phyloP scores from a whole-genome alignment of 140 eudicot species.

The Senecio squalidus region DNA sequence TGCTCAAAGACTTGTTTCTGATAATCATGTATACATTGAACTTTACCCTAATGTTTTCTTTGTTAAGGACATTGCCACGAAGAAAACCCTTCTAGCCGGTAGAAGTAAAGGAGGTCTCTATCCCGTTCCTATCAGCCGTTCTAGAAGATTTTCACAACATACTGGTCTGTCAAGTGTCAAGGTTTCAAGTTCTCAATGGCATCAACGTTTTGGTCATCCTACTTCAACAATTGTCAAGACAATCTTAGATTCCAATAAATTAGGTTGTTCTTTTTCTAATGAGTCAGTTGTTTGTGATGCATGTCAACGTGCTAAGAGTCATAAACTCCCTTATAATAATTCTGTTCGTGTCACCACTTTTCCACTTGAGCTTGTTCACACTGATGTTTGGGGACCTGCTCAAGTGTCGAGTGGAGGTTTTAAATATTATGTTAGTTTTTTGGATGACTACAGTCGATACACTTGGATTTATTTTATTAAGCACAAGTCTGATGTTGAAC shows the following conservation, averaged over 20 bases:
- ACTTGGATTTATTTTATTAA: background rate
- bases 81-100: background rate
- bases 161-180: background rate
- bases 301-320: conserved; percentile 11
- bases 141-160: background rate
- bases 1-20: background rate
- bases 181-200: background rate
- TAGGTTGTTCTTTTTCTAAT: conserved; percentile 1
- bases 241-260: background rate
- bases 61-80: conserved; percentile 1
- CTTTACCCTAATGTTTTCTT: background rate
- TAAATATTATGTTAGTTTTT: conserved; percentile 6
- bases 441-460: conserved; percentile 1
- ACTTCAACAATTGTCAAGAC: background rate
- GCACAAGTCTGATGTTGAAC: conserved; percentile 2
- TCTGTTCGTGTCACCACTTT: background rate
- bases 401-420: conserved; percentile 5
- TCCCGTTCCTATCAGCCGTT: background rate
- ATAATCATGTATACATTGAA: background rate
- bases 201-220: background rate
- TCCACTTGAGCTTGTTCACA: conserved; percentile 6
- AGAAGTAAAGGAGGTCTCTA: background rate
- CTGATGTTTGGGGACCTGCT: conserved; percentile 11
- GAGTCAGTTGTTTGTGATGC: conserved; percentile 4
- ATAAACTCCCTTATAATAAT: conserved; percentile 9